Base-by-base conservation (phyloP, 805 yeast genomes). In the Candida golubevii region DNA sequence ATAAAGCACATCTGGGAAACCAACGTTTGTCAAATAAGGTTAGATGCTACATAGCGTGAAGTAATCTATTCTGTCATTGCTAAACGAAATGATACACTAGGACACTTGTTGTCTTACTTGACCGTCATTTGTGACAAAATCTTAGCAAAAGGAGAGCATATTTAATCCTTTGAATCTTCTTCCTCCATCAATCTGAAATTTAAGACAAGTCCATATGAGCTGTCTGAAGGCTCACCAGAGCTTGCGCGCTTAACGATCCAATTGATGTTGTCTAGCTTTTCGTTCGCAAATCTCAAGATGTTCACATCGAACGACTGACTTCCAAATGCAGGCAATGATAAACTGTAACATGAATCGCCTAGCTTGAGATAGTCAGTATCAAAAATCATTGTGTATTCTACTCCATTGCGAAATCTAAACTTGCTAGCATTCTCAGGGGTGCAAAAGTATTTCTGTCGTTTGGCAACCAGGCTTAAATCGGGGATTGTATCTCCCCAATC, bases 361-460 rank as follows among this genome's bases (percentile, higher is more conserved):
- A 80, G 55, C 38, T 75, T 76, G 26, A 82, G 54, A 41, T 72
- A 72, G 26, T 77, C 75, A 2, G 85, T 80, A 49, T 72, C 77
- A 54, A 82, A 82, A 45, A 74, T 77, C 44, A 82, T 67, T 18
- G 57, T 51, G 48, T 81, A 82, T 6, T 60, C 53, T 14, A 53
- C 42, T 23, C 64, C 69, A 7, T 65, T 57, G 18, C 62, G 45
- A 50, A 78, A 80, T 1, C 47, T 55, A 47, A 77, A 78, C 11
- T 57, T 47, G 34, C 66, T 54, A 41, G 81, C 67, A 40, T 71
- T 58, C 0, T 58, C 54, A 10, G 56, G 42, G 26, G 67, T 58
- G 44, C 72, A 65, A 59, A 76, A 82, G 50, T 58, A 72, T 41
- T 61, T 65, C 51, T 71, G 72, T 18, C 88, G 64, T 6, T 38